These are phyloP conservation scores for Fusarium redolens DNA, from an alignment of 2,329 filamentous ascomycete genomes.

Conservation along the genomic window DNA sequence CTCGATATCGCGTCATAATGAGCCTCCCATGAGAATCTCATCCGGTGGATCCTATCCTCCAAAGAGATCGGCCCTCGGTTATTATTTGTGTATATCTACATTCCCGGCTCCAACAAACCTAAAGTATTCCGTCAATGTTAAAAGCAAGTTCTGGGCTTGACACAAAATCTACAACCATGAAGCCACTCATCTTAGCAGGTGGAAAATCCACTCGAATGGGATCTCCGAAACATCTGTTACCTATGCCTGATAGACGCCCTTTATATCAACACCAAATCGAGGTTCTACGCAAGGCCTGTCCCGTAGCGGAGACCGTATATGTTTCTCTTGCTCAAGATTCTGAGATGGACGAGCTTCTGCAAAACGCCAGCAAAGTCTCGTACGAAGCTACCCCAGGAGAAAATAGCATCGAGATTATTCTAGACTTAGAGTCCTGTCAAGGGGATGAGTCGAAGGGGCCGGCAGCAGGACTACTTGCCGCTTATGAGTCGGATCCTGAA, in stretches of 20 bases:
- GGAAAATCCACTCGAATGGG: background rate
- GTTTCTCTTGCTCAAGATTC: background rate
- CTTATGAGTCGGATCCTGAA: background rate
- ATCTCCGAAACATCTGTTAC: background rate
- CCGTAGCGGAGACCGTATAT: background rate
- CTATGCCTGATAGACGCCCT: background rate
- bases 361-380: rapidly evolving
- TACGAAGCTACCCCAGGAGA: rapidly evolving
- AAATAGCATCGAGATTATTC: background rate
- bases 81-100: background rate
- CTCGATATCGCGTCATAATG: background rate
- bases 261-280: background rate
- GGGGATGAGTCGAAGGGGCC: background rate
- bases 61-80: background rate
- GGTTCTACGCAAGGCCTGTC: rapidly evolving
- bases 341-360: background rate
- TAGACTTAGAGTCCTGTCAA: background rate
- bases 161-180: rapidly evolving
- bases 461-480: background rate
- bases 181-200: background rate
- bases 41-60: background rate
- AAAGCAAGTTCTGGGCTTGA: rapidly evolving
- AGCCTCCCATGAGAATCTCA: background rate
- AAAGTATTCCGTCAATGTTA: rapidly evolving
- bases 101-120: rapidly evolving